Evolutionary conservation across 495 filamentous ascomycete species (phyloP), one percentile per base, ranked within the genome.

Genomic region (Daldinia decipiens): DNA sequence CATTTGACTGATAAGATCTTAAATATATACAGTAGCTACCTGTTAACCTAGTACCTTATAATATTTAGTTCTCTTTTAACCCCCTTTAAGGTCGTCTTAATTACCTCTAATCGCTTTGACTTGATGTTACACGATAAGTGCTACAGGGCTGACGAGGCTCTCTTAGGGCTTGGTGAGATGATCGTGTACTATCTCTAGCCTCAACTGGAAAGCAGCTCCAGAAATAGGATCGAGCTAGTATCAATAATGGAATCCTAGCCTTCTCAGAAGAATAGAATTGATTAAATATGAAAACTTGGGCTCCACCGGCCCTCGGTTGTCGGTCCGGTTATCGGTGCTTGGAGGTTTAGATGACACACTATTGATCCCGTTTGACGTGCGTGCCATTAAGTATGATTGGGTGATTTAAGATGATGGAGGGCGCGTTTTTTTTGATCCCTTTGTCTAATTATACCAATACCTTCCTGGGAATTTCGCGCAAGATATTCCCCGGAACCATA

Each of bases 341-440:
- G 29, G 9, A 65, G 51, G 53, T 12, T 24, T 57, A 52, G 62
- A 68, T 57, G 60, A 65, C 39, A 65, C 56, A 52, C 34, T 27
- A 45, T 58, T 57, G 65, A 61, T 65, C 56, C 34, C 21, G 13
- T 72, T 68, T 72, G 51, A 72, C 56, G 59, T 72, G 61, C 60
- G 36, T 62, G 50, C 24, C 58, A n/a, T 59, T 21, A 13, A 43
- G 8, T 2, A 36, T 58, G 65, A 72, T 72, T 72, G 70, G 70
- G 27, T 24, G 19, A 15, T 61, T 39, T 54, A 5, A 21, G 17
- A n/a, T 65, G 64, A 59, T 58, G 62, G 68, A 67, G 9, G 58
- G 68, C 51, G 47, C 57, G 43, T 24, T 34, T 56, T 56, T 53
- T 53, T 57, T 21, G 8, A 47, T 55, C 51, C n/a, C 15, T 65